Percentiles rank a stretch among this genome's conserved stretches.
phyloP scores from a whole-genome alignment of 192 early-diverging fungal species.

The Coemansia brasiliensis region DNA sequence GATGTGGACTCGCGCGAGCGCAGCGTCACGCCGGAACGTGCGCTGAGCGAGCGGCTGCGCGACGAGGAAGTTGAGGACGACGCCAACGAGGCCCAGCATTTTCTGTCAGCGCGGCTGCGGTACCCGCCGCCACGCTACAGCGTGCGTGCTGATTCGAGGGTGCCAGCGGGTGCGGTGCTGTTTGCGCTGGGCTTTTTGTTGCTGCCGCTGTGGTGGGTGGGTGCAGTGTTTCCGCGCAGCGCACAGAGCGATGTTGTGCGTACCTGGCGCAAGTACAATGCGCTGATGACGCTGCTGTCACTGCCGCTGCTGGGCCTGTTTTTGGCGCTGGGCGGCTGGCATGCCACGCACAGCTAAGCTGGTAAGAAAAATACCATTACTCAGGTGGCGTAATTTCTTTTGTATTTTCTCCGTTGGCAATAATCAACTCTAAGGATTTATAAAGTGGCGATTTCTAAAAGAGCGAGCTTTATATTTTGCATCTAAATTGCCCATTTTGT shows the following conservation, averaged over 20 bases:
- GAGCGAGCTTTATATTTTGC: too few relatives aligned
- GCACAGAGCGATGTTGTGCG: constrained; percentile 26
- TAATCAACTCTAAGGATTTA: background rate
- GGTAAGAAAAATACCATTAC: background rate
- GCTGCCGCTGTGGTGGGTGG: constrained; percentile 55
- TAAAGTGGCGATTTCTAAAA: too few relatives aligned
- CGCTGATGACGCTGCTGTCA: constrained; percentile 52
- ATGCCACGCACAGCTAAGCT: constrained; percentile 32
- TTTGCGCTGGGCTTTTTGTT: constrained; percentile 48
- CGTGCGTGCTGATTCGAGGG: constrained; percentile 11
- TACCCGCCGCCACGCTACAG: constrained; percentile 44
- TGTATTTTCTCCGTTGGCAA: background rate
- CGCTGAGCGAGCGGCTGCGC: constrained; percentile 34
- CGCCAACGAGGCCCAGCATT: constrained; percentile 46
- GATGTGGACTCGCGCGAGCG: constrained; percentile 17
- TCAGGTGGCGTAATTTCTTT: background rate
- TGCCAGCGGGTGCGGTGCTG: constrained; percentile 40
- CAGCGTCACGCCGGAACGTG: constrained; percentile 9
- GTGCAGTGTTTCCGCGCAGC: constrained; percentile 39
- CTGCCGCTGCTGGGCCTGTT: constrained; percentile 51
- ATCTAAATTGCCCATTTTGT: too few relatives aligned
- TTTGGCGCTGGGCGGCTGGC: constrained; percentile 53
- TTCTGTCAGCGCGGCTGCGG: constrained; percentile 35
- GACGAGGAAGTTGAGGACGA: constrained; percentile 52
- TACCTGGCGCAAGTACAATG: constrained; percentile 56